These are phyloP conservation scores for Phycomyces blakesleeanus DNA, from an alignment of 192 early-diverging fungal genomes.

Conservation along the genomic window DNA sequence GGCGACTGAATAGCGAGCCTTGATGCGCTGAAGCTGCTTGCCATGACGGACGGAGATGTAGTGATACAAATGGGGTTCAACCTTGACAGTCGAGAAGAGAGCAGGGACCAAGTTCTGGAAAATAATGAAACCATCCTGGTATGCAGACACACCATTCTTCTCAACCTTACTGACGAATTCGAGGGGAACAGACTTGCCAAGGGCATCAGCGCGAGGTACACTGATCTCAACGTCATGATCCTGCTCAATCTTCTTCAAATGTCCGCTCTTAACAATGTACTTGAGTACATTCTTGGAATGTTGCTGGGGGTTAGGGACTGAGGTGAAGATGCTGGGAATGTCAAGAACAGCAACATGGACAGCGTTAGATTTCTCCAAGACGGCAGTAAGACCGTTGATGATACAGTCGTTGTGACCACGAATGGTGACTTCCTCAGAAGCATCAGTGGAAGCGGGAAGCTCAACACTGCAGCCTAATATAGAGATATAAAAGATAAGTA, in stretches of 20 bases:
- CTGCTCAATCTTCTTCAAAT: constrained; percentile 76
- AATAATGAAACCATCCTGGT: constrained; percentile 50
- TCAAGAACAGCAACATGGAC: constrained; percentile 70
- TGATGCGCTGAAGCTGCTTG: constrained; percentile 60
- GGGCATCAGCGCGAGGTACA: constrained; percentile 44
- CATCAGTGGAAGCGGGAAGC: constrained; percentile 66
- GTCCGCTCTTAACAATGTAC: constrained; percentile 70
- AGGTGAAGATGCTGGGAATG: constrained; percentile 50
- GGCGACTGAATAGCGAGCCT: constrained; percentile 62
- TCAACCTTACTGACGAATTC: constrained; percentile 77
- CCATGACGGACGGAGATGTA: constrained; percentile 64
- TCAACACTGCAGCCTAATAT: constrained; percentile 73
- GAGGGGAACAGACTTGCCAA: constrained; percentile 51
- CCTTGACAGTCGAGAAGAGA: constrained; percentile 63
- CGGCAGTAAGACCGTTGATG: constrained; percentile 67
- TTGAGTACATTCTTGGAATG: constrained; percentile 66
- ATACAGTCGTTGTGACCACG: constrained; percentile 74
- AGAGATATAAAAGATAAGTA: no score
- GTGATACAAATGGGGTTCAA: constrained; percentile 76
- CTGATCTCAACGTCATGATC: constrained; percentile 59
- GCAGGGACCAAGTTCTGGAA: constrained; percentile 41
- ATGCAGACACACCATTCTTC: constrained; percentile 62
- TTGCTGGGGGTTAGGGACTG: constrained; percentile 44
- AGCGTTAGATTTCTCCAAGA: constrained; percentile 81
- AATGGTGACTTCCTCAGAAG: constrained; percentile 72